Evolutionary conservation across 148 eudicot genomes (phyloP), one percentile per base, ranked within the genome.

Genomic region (Simmondsia chinensis): DNA sequence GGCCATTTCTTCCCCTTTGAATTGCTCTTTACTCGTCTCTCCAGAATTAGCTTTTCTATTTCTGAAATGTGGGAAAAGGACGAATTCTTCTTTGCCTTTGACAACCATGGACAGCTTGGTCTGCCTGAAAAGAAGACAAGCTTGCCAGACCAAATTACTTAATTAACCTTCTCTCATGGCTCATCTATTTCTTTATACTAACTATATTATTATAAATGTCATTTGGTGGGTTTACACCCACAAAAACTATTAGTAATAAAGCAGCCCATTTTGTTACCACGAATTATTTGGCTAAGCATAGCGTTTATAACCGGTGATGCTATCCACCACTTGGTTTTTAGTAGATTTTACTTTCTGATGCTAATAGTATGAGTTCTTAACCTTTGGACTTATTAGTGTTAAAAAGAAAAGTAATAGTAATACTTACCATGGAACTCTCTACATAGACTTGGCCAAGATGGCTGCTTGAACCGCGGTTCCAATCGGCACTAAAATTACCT

Each of bases 1-100:
- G 21, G 32, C 75, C 75, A 66, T 70, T 35, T 50, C 50, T 43
- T 46, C 20, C 7, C 37, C 18, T 26, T 9, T 12, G 20, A n/a
- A 5, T 29, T 29, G 43, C 18, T 27, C 55, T 16, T 25, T 39
- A 25, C 23, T 22, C 24, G 10, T 9, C 2, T 20, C 9, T 34
- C 16, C 11, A 9, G 7, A 12, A 15, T 5, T 3, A 2, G 16
- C 24, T 3, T 11, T 25, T 8, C 19, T 43, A 20, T 10, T 22
- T 15, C 1, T 6, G 29, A 27, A 27, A 17, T 38, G 5, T 29
- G 42, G 13, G 30, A 42, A 18, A 41, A 36, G 33, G 31, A 2
- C 1, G 10, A 19, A 1, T 14, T 27, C n/a, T n/a, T n/a, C n/a
- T 26, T 29, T 41, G 55, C 20, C 14, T 16, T 4, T 46, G 65